Evolutionary conservation across 768 basidiomycete genomes (phyloP).

Genomic region (Amanita inopinata): DNA sequence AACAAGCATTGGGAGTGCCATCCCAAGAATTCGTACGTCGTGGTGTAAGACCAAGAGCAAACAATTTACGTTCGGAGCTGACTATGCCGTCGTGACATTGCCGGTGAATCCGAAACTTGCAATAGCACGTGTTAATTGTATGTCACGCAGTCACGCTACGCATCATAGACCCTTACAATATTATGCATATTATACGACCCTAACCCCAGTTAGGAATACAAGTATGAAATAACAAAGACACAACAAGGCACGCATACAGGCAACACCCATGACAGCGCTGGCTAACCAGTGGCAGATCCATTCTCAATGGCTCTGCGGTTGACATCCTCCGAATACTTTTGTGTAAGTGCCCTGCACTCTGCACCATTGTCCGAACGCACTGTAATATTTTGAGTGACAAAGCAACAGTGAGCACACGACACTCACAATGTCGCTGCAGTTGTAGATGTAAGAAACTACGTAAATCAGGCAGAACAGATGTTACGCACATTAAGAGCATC

Average conservation of each 20-base stretch:
- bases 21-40: conserved; percentile 23
- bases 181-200: conserved; percentile 6
- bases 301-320: conserved; percentile 14
- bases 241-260: not conserved
- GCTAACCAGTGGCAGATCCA: not conserved
- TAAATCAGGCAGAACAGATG: conserved; percentile 8
- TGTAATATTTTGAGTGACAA: conserved; percentile 23
- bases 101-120: not conserved
- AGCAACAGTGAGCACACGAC: conserved; percentile 13
- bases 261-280: conserved; percentile 4
- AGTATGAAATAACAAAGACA: not conserved
- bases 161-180: not conserved
- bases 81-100: not conserved
- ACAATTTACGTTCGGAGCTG: too few relatives aligned
- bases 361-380: conserved; percentile 82
- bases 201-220: conserved; percentile 8
- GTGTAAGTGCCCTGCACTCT: conserved; percentile 51
- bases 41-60: too few relatives aligned
- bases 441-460: conserved; percentile 12
- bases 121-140: not conserved
- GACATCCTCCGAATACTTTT: conserved; percentile 25
- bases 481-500: conserved; percentile 87
- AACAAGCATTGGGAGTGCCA: conserved; percentile 77
- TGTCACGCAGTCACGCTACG: not conserved
- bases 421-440: conserved; percentile 68